Conservation (phyloP, 148 eudicot genomes). For the Cornus suecica region DNA sequence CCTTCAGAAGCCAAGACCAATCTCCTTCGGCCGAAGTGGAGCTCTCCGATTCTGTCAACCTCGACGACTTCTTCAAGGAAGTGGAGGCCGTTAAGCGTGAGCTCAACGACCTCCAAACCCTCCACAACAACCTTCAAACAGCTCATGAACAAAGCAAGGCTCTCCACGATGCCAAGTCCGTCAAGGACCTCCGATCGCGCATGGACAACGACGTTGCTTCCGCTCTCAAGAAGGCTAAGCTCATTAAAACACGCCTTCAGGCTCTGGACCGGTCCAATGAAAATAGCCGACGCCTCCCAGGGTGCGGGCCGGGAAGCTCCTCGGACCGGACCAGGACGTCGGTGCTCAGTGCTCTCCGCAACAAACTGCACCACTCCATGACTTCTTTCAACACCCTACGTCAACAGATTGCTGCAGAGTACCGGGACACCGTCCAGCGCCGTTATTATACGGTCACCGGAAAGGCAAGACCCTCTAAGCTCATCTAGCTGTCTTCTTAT, state of each 20-base stretch:
- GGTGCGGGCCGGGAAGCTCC: conserved; percentile 52
- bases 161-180: conserved; percentile 38
- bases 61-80: conserved; percentile 54
- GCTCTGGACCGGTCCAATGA: conserved; percentile 51
- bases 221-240: conserved; percentile 42
- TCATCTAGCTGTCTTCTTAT: too few species aligned
- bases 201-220: conserved; percentile 48
- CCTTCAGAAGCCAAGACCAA: conserved; percentile 14
- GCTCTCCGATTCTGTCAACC: conserved; percentile 22
- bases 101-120: conserved; percentile 26
- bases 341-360: conserved; percentile 42
- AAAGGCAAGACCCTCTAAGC: conserved; percentile 17
- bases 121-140: conserved; percentile 21
- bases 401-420: conserved; percentile 37
- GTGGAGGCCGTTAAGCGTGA: conserved; percentile 43
- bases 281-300: conserved; percentile 28
- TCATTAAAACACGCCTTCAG: conserved; percentile 41
- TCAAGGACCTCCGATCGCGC: conserved; percentile 36
- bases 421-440: conserved; percentile 50
- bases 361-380: conserved; percentile 47
- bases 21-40: conserved; percentile 23
- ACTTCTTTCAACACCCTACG: conserved; percentile 47
- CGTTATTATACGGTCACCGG: conserved; percentile 59
- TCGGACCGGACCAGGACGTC: conserved; percentile 43
- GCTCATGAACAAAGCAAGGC: conserved; percentile 45